Evolutionary conservation across 2,329 filamentous ascomycete genomes (phyloP).

Genomic region (Aschersonia sp.): DNA sequence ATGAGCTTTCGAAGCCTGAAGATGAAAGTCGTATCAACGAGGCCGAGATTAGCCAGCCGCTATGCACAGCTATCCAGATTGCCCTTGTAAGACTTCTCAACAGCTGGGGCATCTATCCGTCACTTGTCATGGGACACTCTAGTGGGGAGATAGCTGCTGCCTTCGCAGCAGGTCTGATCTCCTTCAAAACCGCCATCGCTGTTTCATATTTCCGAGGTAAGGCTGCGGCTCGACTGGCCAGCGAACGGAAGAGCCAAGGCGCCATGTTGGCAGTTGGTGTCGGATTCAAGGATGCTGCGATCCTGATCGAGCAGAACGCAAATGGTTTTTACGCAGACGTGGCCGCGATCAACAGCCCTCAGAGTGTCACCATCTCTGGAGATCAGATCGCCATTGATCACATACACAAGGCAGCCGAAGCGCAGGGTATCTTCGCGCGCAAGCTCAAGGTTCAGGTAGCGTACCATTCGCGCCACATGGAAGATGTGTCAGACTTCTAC

Average conservation of each 20-base stretch:
- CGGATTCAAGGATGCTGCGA: constrained; percentile 1
- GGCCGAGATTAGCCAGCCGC: constrained; percentile 14
- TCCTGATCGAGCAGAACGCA: constrained; percentile 2
- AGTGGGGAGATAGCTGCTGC: constrained; percentile 21
- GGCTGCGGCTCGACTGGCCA: constrained; percentile 3
- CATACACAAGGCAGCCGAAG: constrained; percentile 10
- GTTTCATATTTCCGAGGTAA: constrained; percentile 8
- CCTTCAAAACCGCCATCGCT: constrained; percentile 8
- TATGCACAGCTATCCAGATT: constrained; percentile 23
- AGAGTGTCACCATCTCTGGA: constrained; percentile 16
- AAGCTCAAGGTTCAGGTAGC: constrained; percentile 19
- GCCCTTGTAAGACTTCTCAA: constrained; percentile 17
- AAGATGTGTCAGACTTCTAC: constrained; percentile 3
- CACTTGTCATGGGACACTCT: constrained; percentile 15
- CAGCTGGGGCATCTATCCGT: constrained; percentile 12
- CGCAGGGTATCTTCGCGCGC: constrained; percentile 14
- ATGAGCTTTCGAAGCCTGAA: constrained; percentile 11
- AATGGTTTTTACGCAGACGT: constrained; percentile 6
- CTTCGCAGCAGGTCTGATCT: constrained; percentile 12
- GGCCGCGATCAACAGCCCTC: constrained; percentile 14
- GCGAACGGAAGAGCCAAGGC: constrained; percentile 3
- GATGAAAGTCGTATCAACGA: constrained; percentile 3
- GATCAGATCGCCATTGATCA: constrained; percentile 12
- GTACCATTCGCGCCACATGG: constrained; percentile 10
- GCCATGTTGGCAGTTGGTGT: constrained; percentile 15